Base-by-base conservation (phyloP, 305 asterid genomes). In the Solanum hybrid region DNA sequence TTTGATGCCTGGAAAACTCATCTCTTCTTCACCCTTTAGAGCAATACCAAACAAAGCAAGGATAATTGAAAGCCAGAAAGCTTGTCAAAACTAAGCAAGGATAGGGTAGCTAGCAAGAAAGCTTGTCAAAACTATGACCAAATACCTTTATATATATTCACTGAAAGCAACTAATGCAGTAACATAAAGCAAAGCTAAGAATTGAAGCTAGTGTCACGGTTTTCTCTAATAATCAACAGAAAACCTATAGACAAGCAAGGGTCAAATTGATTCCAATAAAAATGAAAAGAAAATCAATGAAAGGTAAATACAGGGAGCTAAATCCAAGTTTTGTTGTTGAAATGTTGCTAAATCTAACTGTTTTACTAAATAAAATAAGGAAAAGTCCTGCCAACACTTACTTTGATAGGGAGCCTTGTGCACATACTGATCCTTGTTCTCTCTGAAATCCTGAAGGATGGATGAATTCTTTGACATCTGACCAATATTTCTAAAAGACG, bases 351-450 rank as follows among this genome's bases (percentile, higher is more conserved):
- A 73, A 61, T 68, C 14, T 73, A 31, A 79, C 87, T 68, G 36
- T 22, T 34, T 22, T 72, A 82, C 41, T 36, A 20, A 15, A 51
- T 20, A 79, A 26, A 76, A 13, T 79, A 51, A 91, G 32, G 88
- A 41, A 75, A 82, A 14, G 68, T 37, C 8, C 15, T 2, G 24
- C 32, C 70, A 8, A 72, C 57, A 75, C 88, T 92, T 96, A 96
- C 99, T 99, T 93, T 93, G 94, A 92, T 92, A 90, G 90, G 92
- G 98, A 89, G 96, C 93, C 93, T 92, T 95, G 88, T 88, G 89
- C 89, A 93, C 89, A 93, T 93, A 94, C 45, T 91, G 96, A 82
- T 96, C 98, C 93, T 93, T 94, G 92, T 86, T 94, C 89, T 92
- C 95, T 75, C 94, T 90, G 87, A 89, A 93, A 37, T 94, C 98